Base-by-base conservation (phyloP, 2,329 filamentous ascomycete genomes). In the Verticillium klebahnii region DNA sequence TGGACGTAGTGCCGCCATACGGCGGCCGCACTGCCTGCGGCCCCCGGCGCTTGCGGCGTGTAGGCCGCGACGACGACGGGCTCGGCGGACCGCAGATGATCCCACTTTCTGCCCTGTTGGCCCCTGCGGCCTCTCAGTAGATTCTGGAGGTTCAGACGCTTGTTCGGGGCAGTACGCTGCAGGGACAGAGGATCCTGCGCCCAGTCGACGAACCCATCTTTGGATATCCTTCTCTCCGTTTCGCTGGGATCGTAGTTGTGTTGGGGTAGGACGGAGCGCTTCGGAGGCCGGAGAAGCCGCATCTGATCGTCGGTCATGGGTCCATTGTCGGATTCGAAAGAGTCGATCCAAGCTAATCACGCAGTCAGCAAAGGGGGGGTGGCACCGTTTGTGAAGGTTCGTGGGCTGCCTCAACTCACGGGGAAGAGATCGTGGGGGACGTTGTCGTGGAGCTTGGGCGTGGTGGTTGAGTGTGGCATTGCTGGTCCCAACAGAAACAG, bases 51-150 rank as follows among this genome's bases (percentile, higher is more conserved):
- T 57, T 74, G 70, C 39, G 75, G 70, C 5, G 75, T 70, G 64
- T 82, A 79, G 50, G 77, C 76, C 29, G 83, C 76, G 57, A 86
- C 81, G 65, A 87, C 85, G 65, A 87, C 83, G 4, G 85, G 84
- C 63, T 87, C 84, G 37, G 81, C 78, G 2, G 82, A 82, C 59
- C 85, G 82, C 59, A 87, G 71, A 67, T 87, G 83, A 67, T 87
- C 85, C 84, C 84, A 87, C 73, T 81, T 81, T 63, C 83, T 78
- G 3, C 83, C 83, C 56, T 71, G 80, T 71, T 72, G 79, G 79
- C 55, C 82, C 78, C 66, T 82, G 70, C 79, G 65, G 71, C 73
- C 60, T 67, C 73, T 75, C 59, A 85, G 76, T 25, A 85, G 72
- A 59, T 77, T 75, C 59, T 80, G 79, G 23, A 85, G 71, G 62